Conservation (phyloP, 176 grass and related monocot species). For the Alloteropsis semialata region DNA sequence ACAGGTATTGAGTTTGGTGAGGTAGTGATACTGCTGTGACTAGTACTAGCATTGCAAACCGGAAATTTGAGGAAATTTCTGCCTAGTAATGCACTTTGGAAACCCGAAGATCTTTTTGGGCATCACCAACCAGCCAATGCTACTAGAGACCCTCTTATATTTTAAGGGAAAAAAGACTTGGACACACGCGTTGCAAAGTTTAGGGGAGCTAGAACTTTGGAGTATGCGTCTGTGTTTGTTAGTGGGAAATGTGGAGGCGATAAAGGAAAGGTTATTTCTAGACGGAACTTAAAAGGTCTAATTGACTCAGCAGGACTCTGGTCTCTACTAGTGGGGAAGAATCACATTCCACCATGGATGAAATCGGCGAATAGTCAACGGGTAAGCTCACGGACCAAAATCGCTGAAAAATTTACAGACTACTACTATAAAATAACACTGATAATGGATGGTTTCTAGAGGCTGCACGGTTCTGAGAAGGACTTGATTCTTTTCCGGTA, state of each 20-base stretch:
- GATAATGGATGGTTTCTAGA: neutral
- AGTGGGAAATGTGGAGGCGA: conserved; percentile 28
- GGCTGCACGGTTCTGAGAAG: neutral
- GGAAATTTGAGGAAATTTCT: neutral
- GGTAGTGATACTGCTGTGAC: neutral
- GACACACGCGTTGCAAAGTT: neutral
- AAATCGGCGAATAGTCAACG: conserved; percentile 16
- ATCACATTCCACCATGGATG: conserved; percentile 41
- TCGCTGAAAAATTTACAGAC: neutral
- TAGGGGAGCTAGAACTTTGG: neutral
- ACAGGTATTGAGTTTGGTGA: conserved; percentile 21
- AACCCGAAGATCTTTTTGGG: neutral
- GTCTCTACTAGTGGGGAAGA: neutral
- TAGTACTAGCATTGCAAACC: neutral
- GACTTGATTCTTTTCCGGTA: neutral
- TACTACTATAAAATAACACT: neutral
- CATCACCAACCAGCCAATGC: neutral
- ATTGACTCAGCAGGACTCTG: conserved; percentile 13
- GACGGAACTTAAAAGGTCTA: conserved; percentile 15
- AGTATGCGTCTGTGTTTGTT: neutral
- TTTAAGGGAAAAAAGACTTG: neutral
- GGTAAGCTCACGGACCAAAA: neutral
- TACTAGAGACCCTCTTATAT: neutral
- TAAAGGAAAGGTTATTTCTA: conserved; percentile 12
- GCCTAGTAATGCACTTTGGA: neutral